Conservation (phyloP, 2,329 filamentous ascomycete species). For the Dothideomycetes sp. region DNA sequence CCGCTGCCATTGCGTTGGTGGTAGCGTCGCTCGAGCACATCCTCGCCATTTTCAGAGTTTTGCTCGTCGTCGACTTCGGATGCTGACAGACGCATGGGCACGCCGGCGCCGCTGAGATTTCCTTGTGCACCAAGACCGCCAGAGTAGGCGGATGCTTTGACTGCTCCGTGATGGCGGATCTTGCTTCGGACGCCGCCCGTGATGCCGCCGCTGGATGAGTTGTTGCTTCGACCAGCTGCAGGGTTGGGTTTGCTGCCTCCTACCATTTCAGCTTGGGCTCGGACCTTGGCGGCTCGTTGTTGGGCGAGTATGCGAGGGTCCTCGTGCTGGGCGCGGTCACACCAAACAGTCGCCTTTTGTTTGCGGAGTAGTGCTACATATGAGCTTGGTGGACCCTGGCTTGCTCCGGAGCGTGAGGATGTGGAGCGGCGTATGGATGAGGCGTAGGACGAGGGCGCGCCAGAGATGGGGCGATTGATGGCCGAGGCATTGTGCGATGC, state of each 20-base stretch:
- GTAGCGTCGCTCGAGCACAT: constrained; percentile 36
- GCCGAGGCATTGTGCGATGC: constrained; percentile 25
- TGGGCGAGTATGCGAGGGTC: constrained; percentile 75
- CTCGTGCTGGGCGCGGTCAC: constrained; percentile 84
- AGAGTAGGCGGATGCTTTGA: constrained; percentile 61
- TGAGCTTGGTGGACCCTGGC: constrained; percentile 42
- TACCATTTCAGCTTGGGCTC: constrained; percentile 73
- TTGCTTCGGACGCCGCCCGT: constrained; percentile 57
- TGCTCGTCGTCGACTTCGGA: constrained; percentile 78
- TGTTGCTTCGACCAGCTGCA: constrained; percentile 16
- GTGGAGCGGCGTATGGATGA: constrained; percentile 56
- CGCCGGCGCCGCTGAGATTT: constrained; percentile 65
- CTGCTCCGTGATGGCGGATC: constrained; percentile 78
- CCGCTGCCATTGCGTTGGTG: constrained; percentile 66
- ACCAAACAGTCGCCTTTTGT: constrained; percentile 98
- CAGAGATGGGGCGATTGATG: constrained; percentile 34
- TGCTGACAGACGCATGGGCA: constrained; percentile 86
- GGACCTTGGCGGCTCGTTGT: constrained; percentile 76
- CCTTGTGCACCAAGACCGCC: constrained; percentile 44
- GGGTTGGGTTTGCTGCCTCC: constrained; percentile 39
- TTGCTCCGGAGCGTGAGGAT: constrained; percentile 55
- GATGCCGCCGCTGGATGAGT: constrained; percentile 18
- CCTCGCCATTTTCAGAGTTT: constrained; percentile 57
- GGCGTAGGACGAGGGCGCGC: constrained; percentile 22
- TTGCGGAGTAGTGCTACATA: constrained; percentile 95